Evolutionary conservation across 2,329 filamentous ascomycete species (phyloP).

Genomic region (Aspergillus pseudotamarii): DNA sequence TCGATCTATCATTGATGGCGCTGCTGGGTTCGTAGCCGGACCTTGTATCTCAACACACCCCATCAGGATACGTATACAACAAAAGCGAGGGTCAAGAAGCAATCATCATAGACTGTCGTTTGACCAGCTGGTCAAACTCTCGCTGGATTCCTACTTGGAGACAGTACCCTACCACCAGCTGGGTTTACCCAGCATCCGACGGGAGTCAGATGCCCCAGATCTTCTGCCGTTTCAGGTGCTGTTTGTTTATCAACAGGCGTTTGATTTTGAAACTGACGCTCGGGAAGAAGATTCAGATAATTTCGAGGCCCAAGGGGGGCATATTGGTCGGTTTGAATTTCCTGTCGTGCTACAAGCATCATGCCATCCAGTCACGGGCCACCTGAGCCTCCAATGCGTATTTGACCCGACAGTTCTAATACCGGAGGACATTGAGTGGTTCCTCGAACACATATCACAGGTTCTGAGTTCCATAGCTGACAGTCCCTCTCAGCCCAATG

Average conservation of each 20-base stretch:
- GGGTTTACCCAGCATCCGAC: not conserved
- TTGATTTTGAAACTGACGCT: not conserved
- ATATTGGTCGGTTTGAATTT: not conserved
- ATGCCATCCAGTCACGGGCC: not conserved
- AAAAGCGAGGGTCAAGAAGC: not conserved
- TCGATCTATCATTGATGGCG: not conserved
- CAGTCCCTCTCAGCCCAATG: not conserved
- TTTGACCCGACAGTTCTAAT: not conserved
- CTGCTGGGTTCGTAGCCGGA: not conserved
- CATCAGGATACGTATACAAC: not conserved
- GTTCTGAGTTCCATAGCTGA: not conserved
- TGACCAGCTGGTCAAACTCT: not conserved
- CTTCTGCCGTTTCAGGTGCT: not conserved
- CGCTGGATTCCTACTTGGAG: not conserved
- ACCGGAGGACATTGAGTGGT: not conserved
- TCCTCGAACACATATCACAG: not conserved
- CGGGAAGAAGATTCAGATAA: not conserved
- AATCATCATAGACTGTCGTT: not conserved
- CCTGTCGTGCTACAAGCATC: not conserved
- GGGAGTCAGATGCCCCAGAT: not conserved
- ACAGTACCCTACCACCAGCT: not conserved
- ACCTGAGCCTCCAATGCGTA: not conserved
- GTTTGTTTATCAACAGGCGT: not conserved
- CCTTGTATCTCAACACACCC: not conserved
- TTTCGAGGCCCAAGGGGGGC: not conserved